A percentile compares a stretch with the other conserved stretches of the same genome.
These are phyloP conservation scores for Fraxinus pennsylvanica DNA, from an alignment of 257 asterid species.

Conservation along the genomic window DNA sequence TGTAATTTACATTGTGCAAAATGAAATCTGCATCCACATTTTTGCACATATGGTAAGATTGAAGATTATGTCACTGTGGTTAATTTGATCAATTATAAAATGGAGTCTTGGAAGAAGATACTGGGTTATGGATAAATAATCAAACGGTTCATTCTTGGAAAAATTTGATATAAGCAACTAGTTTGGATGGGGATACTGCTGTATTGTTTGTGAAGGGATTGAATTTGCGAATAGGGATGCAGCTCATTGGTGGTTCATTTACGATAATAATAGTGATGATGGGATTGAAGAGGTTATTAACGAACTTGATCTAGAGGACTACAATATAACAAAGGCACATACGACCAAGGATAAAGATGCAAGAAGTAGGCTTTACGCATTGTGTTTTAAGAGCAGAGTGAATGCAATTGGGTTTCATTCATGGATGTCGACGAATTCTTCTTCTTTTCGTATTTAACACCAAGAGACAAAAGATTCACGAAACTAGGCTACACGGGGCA, in stretches of 20 bases:
- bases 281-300: constrained; percentile 39
- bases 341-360: constrained; percentile 98
- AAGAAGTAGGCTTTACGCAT: constrained; percentile 94
- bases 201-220: constrained; percentile 88
- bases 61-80: no score
- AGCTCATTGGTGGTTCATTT: constrained; percentile 63
- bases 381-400: constrained; percentile 76
- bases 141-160: constrained; percentile 61
- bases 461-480: constrained; percentile 34
- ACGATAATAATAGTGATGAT: constrained; percentile 90
- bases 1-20: no score
- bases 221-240: constrained; percentile 40
- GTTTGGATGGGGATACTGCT: constrained; percentile 63
- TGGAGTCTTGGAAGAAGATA: constrained; percentile 21
- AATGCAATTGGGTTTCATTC: constrained; percentile 21
- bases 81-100: not conserved
- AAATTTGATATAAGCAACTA: constrained; percentile 63
- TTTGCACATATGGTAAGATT: no score
- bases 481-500: constrained; percentile 47
- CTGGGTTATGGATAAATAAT: constrained; percentile 28
- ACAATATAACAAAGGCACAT: constrained; percentile 71
- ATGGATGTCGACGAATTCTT: constrained; percentile 97
- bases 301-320: constrained; percentile 37
- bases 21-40: no score
- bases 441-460: constrained; percentile 61